These are phyloP conservation scores for Bothriochloa decipiens DNA, from an alignment of 176 grass and related monocot genomes.

Conservation along the genomic window DNA sequence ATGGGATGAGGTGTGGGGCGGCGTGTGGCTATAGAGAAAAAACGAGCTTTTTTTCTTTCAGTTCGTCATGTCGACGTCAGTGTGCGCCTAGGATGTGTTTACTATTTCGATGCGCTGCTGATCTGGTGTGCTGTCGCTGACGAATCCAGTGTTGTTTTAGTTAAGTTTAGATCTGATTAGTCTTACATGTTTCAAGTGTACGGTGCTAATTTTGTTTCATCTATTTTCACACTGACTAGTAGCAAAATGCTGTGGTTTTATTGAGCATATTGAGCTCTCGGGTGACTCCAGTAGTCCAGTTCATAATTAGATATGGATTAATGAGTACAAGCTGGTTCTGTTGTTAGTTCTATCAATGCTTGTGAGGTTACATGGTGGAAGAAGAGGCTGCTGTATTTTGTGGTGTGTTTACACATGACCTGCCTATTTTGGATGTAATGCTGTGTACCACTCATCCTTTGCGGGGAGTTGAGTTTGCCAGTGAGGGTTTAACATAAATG, in stretches of 20 bases:
- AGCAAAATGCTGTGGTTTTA: not conserved
- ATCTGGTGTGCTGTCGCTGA: not conserved
- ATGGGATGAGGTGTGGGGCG: not conserved
- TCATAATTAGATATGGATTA: not conserved
- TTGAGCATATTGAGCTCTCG: not conserved
- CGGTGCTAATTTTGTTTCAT: not conserved
- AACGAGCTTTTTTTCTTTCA: not conserved
- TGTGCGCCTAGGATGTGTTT: not conserved
- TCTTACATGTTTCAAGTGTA: not conserved
- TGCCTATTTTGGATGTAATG: conserved; percentile 32
- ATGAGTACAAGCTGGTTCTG: not conserved
- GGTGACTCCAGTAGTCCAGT: not conserved
- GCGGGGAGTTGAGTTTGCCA: conserved; percentile 12
- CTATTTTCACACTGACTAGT: not conserved
- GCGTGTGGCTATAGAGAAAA: too few species aligned
- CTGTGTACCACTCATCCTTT: not conserved
- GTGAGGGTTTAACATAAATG: not conserved
- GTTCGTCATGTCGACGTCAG: not conserved
- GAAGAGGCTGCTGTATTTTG: not conserved
- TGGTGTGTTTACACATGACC: too few species aligned
- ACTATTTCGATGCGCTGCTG: not conserved
- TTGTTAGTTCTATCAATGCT: not conserved
- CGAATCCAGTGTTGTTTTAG: not conserved
- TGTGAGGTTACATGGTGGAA: not conserved
- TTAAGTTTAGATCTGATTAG: not conserved